Evolutionary conservation across 768 basidiomycete genomes (phyloP).

Genomic region (Sutorius australiensis): DNA sequence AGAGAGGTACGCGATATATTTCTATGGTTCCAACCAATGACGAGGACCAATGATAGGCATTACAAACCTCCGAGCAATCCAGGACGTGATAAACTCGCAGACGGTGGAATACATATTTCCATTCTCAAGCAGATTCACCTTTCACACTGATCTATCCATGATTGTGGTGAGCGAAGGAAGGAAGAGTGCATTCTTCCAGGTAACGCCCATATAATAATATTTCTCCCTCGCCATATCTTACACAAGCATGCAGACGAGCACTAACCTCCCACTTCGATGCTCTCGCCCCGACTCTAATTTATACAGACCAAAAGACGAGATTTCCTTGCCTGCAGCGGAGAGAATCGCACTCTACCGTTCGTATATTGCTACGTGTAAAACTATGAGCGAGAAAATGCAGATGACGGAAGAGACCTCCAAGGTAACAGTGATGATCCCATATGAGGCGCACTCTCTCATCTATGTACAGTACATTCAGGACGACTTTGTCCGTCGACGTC

Average conservation of each 20-base stretch:
- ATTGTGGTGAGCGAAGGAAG: slow-evolving; percentile 59
- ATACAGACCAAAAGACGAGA: slow-evolving; percentile 45
- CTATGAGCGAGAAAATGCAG: slow-evolving; percentile 42
- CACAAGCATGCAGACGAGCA: slow-evolving; percentile 47
- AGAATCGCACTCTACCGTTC: slow-evolving; percentile 54
- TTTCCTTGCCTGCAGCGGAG: slow-evolving; percentile 45
- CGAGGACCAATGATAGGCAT: slow-evolving; percentile 42
- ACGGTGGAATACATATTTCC: slow-evolving; percentile 74
- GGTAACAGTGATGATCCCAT: slow-evolving; percentile 35
- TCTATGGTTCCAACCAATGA: background rate
- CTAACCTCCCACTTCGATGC: slow-evolving; percentile 48
- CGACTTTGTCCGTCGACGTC: slow-evolving; percentile 57
- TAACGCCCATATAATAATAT: slow-evolving; percentile 19
- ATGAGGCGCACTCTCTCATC: background rate
- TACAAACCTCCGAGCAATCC: slow-evolving; percentile 57
- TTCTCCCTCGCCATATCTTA: background rate
- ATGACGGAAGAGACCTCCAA: slow-evolving; percentile 56
- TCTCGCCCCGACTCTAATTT: slow-evolving; percentile 31
- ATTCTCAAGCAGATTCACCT: slow-evolving; percentile 60
- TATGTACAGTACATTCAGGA: slow-evolving; percentile 62
- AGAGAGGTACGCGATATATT: slow-evolving; percentile 35
- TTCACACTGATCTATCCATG: slow-evolving; percentile 70
- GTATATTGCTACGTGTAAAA: slow-evolving; percentile 58
- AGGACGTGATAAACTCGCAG: slow-evolving; percentile 61
- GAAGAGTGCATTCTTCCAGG: slow-evolving; percentile 73